These are phyloP conservation scores for Alternaria postmessia DNA, from an alignment of 2,329 filamentous ascomycete genomes.

Conservation along the genomic window DNA sequence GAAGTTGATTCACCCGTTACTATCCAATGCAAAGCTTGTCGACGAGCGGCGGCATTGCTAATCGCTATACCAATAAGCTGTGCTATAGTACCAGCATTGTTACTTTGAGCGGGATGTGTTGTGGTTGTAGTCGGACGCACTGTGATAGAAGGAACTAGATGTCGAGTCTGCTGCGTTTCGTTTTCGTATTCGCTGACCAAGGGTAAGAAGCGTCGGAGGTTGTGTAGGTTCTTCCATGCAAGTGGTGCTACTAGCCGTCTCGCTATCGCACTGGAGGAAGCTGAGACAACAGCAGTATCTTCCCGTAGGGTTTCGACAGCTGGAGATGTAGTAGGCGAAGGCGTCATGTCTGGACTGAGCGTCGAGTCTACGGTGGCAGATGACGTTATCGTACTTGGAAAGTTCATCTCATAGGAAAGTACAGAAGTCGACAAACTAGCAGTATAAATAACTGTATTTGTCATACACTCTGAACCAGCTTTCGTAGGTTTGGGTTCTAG, in stretches of 20 bases:
- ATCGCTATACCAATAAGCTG: not conserved
- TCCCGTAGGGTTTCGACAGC: not conserved
- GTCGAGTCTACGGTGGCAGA: not conserved
- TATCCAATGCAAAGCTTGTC: not conserved
- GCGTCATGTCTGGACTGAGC: not conserved
- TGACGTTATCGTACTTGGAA: not conserved
- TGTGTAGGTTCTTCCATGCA: not conserved
- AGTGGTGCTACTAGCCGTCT: not conserved
- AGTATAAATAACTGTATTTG: not conserved
- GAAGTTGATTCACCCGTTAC: not conserved
- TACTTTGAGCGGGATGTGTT: fast-evolving
- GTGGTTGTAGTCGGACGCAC: not conserved
- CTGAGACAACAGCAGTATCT: not conserved
- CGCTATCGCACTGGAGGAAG: not conserved
- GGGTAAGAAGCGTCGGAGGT: not conserved
- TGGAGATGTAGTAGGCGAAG: not conserved
- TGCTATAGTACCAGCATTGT: not conserved
- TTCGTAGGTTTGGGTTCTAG: not conserved
- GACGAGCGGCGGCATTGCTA: not conserved
- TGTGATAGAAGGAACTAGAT: not conserved
- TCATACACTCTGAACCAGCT: not conserved
- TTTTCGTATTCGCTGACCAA: not conserved
- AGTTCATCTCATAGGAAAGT: not conserved
- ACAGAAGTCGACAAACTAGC: not conserved
- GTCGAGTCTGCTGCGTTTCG: not conserved